These are phyloP conservation scores for Plasmodium coatneyi DNA, from an alignment of 169 alveolate species.

Conservation along the genomic window DNA sequence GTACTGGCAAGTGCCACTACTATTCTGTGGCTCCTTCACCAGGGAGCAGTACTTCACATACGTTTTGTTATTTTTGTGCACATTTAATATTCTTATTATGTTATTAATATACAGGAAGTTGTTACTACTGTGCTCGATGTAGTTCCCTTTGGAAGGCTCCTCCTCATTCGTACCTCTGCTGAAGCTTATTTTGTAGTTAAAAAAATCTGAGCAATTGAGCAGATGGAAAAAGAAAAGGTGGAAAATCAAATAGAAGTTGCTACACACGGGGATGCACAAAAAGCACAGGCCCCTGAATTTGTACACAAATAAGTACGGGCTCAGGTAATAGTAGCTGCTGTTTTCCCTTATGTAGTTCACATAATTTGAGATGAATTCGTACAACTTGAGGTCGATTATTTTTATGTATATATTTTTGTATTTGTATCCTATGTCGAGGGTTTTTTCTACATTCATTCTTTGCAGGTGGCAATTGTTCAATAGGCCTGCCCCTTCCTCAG, in stretches of 20 bases:
- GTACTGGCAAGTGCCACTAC: background rate
- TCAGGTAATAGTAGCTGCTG: conserved; percentile 44
- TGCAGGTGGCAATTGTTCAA: conserved; percentile 11
- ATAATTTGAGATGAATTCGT: conserved; percentile 38
- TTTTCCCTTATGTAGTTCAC: conserved; percentile 62
- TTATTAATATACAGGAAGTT: conserved; percentile 58
- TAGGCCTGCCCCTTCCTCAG: conserved; percentile 5
- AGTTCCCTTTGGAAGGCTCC: conserved; percentile 27
- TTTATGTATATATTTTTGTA: conserved; percentile 69
- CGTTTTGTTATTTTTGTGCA: conserved; percentile 27
- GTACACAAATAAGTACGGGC: conserved; percentile 57
- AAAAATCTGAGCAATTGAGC: conserved; percentile 63
- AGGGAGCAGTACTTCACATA: conserved; percentile 37
- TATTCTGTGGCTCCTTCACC: conserved; percentile 9
- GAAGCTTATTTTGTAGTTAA: conserved; percentile 57
- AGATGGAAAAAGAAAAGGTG: conserved; percentile 54
- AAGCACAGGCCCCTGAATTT: conserved; percentile 36
- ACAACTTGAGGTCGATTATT: conserved; percentile 61
- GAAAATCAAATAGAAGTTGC: conserved; percentile 55
- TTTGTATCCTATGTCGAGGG: conserved; percentile 51
- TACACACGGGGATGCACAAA: conserved; percentile 60
- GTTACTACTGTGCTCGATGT: conserved; percentile 10
- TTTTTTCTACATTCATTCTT: conserved; percentile 20
- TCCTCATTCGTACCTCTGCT: conserved; percentile 39
- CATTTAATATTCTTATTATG: conserved; percentile 40